A percentile compares a stretch with the other conserved stretches of the same genome.
These are phyloP conservation scores for Pleurotus citrinopileatus DNA, from an alignment of 768 basidiomycete genomes.

Conservation along the genomic window DNA sequence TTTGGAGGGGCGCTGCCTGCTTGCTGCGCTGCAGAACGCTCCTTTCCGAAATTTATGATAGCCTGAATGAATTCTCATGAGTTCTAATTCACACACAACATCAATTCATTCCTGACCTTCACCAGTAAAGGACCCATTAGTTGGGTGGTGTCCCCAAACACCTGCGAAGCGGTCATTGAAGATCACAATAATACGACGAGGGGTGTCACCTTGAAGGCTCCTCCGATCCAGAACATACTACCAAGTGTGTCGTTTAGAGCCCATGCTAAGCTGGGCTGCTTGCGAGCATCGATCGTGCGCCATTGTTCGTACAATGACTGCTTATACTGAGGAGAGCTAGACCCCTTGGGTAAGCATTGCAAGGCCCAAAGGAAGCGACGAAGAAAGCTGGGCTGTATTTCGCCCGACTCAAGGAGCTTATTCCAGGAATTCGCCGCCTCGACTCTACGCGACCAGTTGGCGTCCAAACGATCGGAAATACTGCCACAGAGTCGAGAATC, in stretches of 20 bases:
- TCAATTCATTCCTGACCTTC: conserved; percentile 37
- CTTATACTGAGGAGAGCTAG: conserved; percentile 22
- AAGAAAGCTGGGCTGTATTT: conserved; percentile 36
- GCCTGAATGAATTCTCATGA: conserved; percentile 28
- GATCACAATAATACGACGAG: not conserved
- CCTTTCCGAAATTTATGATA: conserved; percentile 60
- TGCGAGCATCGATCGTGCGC: conserved; percentile 42
- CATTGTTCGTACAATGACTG: conserved; percentile 36
- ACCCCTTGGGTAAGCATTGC: conserved; percentile 22
- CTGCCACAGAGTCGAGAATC: conserved; percentile 42
- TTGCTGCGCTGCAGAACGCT: conserved; percentile 35
- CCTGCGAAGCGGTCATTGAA: conserved; percentile 28
- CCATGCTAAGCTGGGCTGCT: conserved; percentile 52
- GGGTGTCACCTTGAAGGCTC: conserved; percentile 48
- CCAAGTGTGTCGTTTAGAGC: conserved; percentile 62
- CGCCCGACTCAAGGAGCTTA: conserved; percentile 38
- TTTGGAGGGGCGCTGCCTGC: conserved; percentile 30
- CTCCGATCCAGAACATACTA: conserved; percentile 59
- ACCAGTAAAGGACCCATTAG: conserved; percentile 63
- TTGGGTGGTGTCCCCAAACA: conserved; percentile 58
- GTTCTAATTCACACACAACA: not conserved
- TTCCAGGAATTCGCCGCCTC: conserved; percentile 57
- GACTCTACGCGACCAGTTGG: conserved; percentile 49
- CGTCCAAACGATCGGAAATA: conserved; percentile 54
- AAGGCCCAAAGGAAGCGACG: conserved; percentile 41